Conservation (phyloP, 768 basidiomycete genomes). For the Hypholoma sublateritium region DNA sequence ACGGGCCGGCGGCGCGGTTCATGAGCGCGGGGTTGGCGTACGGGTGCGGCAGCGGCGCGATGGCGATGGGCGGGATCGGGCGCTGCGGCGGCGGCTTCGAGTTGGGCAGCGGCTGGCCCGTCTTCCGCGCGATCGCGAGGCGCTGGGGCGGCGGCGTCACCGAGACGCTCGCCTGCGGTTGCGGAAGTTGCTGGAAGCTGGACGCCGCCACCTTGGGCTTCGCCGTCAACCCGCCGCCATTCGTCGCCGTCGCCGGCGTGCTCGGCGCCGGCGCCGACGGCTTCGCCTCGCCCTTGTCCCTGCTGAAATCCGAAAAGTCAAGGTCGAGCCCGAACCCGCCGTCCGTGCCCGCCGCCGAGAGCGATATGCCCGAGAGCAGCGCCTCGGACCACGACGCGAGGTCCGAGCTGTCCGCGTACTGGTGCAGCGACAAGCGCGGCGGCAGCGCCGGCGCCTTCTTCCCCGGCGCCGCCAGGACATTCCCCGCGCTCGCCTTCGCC, state of each 20-base stretch:
- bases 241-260: slow-evolving; percentile 8
- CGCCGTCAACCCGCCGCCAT: slow-evolving; percentile 10
- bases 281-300: slow-evolving; percentile 10
- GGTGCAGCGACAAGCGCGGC: slow-evolving; percentile 56
- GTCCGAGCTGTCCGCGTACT: slow-evolving; percentile 40
- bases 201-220: not conserved
- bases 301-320: slow-evolving; percentile 13
- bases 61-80: slow-evolving; percentile 14
- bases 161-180: not conserved
- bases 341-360: slow-evolving; percentile 15
- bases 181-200: not conserved
- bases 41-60: slow-evolving; percentile 6
- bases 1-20: not conserved
- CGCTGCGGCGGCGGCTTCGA: slow-evolving; percentile 17
- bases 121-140: slow-evolving; percentile 6
- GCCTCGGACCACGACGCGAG: slow-evolving; percentile 56
- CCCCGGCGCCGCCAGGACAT: not conserved
- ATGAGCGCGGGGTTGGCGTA: not conserved
- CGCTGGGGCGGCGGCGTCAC: slow-evolving; percentile 5
- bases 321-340: slow-evolving; percentile 13
- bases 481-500: not conserved
- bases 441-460: slow-evolving; percentile 34
- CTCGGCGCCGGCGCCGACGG: slow-evolving; percentile 7
- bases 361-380: slow-evolving; percentile 51
- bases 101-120: slow-evolving; percentile 12